Base-by-base conservation (phyloP, 306 rosid species). In the Pyrus communis region DNA sequence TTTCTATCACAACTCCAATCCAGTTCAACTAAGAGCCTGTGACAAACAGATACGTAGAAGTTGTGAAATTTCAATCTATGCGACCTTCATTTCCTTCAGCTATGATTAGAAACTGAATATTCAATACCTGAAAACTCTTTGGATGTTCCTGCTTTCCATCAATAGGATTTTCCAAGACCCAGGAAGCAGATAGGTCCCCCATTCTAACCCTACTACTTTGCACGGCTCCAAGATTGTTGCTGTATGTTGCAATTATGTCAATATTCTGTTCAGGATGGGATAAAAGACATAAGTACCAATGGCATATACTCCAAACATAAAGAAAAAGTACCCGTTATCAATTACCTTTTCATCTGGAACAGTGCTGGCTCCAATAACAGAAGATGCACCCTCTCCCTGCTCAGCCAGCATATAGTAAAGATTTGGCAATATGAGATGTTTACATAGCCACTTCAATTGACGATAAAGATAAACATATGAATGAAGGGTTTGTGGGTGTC, bases 91-190 rank as follows among this genome's bases (percentile, higher is more conserved):
- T 43, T 78, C 62, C 45, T 73, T 64, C 73, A 67, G 60, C 33
- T 42, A 25, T 28, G 7, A 74, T 11, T 2, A 0, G 68, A 43
- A 25, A 62, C 68, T 45, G 25, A 68, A 78, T 75, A 73, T 59
- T 14, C 68, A 52, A 76, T 88, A 95, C 97, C 97, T 85, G 84
- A 52, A 89, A 80, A 77, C 66, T 85, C 84, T 69, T 80, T 78
- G 87, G 85, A 80, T 74, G 87, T 21, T 75, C 89, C 75, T 70
- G 78, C 75, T 74, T 81, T 49, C 78, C 88, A 81, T 83, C 81
- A 78, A 46, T 71, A 68, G 95, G 91, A 77, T 89, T 89, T 86
- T 95, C 96, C 93, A 91, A 85, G 43, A 90, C 86, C 98, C 98
- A 95, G 33, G 98, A 95, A 79, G 92, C 86, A 46, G 98, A 95